phyloP scores from a whole-genome alignment of 805 yeast genomes.

The Myxozyma sirexii region DNA sequence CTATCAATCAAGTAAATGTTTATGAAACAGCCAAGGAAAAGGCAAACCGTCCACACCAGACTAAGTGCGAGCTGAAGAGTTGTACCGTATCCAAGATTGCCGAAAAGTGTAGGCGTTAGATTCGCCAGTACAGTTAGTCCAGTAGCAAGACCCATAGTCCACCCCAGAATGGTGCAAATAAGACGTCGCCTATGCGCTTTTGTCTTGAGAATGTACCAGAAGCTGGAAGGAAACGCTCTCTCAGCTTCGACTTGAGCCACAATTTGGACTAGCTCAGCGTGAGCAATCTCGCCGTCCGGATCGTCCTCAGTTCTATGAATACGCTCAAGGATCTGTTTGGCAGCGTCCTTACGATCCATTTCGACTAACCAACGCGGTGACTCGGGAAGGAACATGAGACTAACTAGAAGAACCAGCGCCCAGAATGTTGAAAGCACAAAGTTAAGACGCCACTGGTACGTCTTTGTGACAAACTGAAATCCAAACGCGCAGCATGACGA shows the following conservation, averaged over 20 bases:
- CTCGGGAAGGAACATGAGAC: constrained; percentile 53
- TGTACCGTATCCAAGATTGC: neutral
- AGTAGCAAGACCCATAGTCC: neutral
- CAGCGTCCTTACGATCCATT: constrained; percentile 57
- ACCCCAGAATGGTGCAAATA: neutral
- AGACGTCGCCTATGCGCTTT: neutral
- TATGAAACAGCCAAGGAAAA: neutral
- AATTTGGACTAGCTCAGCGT: neutral
- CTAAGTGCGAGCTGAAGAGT: neutral
- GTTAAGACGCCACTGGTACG: constrained; percentile 54
- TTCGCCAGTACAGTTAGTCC: neutral
- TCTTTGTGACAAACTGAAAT: neutral
- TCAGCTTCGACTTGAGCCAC: neutral
- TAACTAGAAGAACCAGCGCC: constrained; percentile 47
- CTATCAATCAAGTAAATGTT: neutral
- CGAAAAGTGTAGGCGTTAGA: neutral
- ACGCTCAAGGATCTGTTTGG: constrained; percentile 40
- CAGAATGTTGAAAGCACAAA: constrained; percentile 53
- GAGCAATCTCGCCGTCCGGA: neutral
- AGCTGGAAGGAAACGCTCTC: neutral
- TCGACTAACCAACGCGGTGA: constrained; percentile 55
- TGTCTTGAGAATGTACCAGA: neutral
- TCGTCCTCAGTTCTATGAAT: neutral
- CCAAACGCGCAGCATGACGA: constrained; percentile 46
- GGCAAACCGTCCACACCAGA: neutral